Conservation (phyloP, 2,329 filamentous ascomycete species). For the Ophiostoma australiae region DNA sequence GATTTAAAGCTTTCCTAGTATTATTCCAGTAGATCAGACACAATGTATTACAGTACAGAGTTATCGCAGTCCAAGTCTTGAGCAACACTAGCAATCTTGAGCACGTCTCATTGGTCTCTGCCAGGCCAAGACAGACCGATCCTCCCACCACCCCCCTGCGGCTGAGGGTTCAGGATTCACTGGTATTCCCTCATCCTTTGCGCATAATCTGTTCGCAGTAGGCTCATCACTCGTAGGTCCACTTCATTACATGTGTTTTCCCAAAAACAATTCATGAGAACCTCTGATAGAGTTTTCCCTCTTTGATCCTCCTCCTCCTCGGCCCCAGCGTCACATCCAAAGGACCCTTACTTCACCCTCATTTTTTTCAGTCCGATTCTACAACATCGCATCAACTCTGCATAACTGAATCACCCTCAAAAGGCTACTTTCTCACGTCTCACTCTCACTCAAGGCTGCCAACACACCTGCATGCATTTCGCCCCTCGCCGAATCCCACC, state of each 20-base stretch:
- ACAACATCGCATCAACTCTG: background rate
- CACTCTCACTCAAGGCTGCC: slow-evolving; percentile 1
- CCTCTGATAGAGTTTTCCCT: no score
- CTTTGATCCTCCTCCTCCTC: background rate
- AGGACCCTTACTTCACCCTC: background rate
- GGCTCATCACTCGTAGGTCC: no score
- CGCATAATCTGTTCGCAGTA: background rate
- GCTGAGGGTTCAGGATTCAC: slow-evolving; percentile 6
- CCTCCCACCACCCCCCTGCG: background rate
- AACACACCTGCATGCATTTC: background rate
- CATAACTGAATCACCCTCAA: background rate
- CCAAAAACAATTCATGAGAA: no score
- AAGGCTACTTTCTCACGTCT: slow-evolving; percentile 1
- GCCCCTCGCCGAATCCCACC: background rate
- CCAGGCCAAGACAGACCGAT: background rate
- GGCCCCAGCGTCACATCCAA: background rate
- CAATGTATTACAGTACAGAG: background rate
- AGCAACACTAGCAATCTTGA: background rate
- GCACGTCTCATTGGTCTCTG: background rate
- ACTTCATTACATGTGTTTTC: no score
- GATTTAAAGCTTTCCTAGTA: no score
- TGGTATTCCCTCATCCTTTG: background rate
- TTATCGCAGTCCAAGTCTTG: background rate
- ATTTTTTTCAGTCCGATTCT: background rate
- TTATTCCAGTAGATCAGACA: no score